phyloP scores from a whole-genome alignment of 2,329 filamentous ascomycete species.

The Cladosporium oxysporum region DNA sequence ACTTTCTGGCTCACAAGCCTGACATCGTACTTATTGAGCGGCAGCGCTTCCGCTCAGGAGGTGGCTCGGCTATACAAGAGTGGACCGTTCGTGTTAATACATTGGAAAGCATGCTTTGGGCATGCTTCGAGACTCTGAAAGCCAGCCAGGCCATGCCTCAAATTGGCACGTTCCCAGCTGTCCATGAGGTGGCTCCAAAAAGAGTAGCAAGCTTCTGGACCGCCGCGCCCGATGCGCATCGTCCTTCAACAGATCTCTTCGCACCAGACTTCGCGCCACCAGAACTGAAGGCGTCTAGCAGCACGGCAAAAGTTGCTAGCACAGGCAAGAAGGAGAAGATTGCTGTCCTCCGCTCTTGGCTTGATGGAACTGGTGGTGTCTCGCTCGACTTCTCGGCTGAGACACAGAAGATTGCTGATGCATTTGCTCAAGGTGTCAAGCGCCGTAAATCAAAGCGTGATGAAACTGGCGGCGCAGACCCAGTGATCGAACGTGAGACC shows the following conservation, averaged over 20 bases:
- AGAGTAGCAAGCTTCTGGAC: slow-evolving; percentile 60
- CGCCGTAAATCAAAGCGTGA: slow-evolving; percentile 23
- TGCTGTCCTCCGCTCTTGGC: slow-evolving; percentile 59
- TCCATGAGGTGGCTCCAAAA: slow-evolving; percentile 56
- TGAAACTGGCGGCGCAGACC: slow-evolving; percentile 23
- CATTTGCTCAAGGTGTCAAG: slow-evolving; percentile 36
- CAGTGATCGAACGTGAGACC: slow-evolving; percentile 31
- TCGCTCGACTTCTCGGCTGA: slow-evolving; percentile 36
- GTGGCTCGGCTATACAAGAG: slow-evolving; percentile 67
- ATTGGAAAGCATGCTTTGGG: slow-evolving; percentile 79
- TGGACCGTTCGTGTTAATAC: slow-evolving; percentile 84
- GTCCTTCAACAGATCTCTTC: slow-evolving; percentile 22
- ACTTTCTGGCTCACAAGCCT: slow-evolving; percentile 58
- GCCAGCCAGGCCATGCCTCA: slow-evolving; percentile 35
- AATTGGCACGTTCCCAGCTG: slow-evolving; percentile 30
- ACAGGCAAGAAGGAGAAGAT: slow-evolving; percentile 62
- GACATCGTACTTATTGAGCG: slow-evolving; percentile 71
- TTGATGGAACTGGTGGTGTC: slow-evolving; percentile 37
- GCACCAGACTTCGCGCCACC: background rate
- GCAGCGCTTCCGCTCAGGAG: slow-evolving; percentile 65
- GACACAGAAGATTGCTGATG: slow-evolving; percentile 39
- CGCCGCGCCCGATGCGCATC: slow-evolving; percentile 27
- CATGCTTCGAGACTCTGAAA: slow-evolving; percentile 61
- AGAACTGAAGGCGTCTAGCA: background rate
- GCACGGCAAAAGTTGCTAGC: background rate